A percentile compares a stretch with the other conserved stretches of the same genome.
Evolutionary conservation across 768 basidiomycete genomes (phyloP).

Genomic region (Clavulina sp.): DNA sequence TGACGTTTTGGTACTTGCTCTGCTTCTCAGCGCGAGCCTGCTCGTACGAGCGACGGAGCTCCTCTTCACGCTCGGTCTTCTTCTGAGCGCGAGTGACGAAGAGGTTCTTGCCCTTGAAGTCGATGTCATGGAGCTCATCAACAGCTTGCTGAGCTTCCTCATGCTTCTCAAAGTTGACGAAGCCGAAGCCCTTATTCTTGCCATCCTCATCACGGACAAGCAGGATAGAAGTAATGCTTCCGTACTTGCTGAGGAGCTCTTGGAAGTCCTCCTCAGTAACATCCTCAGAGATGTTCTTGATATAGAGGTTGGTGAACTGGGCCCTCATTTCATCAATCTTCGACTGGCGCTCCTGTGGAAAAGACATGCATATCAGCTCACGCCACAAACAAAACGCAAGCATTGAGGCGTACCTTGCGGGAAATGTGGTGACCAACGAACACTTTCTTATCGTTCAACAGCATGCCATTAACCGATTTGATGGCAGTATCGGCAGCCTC

Average conservation of each 20-base stretch:
- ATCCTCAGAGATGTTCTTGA: constrained; percentile 89
- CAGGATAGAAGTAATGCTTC: constrained; percentile 76
- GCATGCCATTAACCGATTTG: constrained; percentile 97
- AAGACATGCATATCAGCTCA: background rate
- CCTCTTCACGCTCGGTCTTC: constrained; percentile 95
- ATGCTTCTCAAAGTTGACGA: constrained; percentile 90
- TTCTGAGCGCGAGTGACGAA: constrained; percentile 96
- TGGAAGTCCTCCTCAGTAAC: constrained; percentile 75
- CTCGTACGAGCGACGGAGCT: constrained; percentile 84
- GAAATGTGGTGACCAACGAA: constrained; percentile 96
- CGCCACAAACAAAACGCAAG: background rate
- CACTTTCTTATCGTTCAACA: constrained; percentile 99
- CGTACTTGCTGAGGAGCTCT: constrained; percentile 58
- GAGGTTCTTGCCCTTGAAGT: constrained; percentile 71
- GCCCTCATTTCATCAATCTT: constrained; percentile 96
- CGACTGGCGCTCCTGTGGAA: constrained; percentile 73
- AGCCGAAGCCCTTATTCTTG: constrained; percentile 93
- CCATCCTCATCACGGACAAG: constrained; percentile 72
- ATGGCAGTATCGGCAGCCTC: constrained; percentile 93
- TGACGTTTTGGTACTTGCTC: constrained; percentile 97
- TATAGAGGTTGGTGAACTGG: constrained; percentile 94
- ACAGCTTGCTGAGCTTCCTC: constrained; percentile 86
- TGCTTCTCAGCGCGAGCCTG: constrained; percentile 92
- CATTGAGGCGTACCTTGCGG: constrained; percentile 48
- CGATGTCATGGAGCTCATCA: constrained; percentile 72